Evolutionary conservation across 2,329 filamentous ascomycete genomes (phyloP).

Genomic region (Verticillium nubilum): DNA sequence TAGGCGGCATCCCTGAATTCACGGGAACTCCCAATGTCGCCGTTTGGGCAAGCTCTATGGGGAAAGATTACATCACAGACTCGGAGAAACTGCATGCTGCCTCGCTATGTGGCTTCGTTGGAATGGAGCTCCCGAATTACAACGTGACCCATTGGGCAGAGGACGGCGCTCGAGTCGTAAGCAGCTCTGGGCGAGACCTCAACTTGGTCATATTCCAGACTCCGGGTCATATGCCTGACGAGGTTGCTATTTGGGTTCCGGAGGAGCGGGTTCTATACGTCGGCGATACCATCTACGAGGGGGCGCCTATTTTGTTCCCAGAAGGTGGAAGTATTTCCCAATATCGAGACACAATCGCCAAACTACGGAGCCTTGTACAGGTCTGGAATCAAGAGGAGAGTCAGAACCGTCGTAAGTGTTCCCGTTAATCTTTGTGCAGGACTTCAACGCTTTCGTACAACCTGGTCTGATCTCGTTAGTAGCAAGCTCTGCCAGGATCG

Average conservation of each 20-base stretch:
- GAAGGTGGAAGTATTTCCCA: conserved; percentile 9
- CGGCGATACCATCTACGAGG: conserved; percentile 39
- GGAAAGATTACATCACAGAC: conserved; percentile 29
- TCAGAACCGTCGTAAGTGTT: neutral
- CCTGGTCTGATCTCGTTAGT: neutral
- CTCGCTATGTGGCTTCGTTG: conserved; percentile 32
- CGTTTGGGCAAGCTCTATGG: conserved; percentile 25
- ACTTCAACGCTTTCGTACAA: neutral
- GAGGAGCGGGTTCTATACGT: conserved; percentile 36
- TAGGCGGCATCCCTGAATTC: conserved; percentile 29
- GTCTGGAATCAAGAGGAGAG: conserved; percentile 7
- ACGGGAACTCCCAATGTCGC: conserved; percentile 16
- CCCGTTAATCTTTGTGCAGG: neutral
- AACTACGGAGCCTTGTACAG: conserved; percentile 6
- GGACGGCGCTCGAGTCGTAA: conserved; percentile 21
- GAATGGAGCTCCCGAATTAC: conserved; percentile 30
- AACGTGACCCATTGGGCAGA: conserved; percentile 34
- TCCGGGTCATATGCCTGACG: conserved; percentile 40
- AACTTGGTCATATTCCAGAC: conserved; percentile 36
- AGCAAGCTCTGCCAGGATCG: neutral
- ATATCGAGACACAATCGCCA: conserved; percentile 12
- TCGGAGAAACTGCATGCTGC: conserved; percentile 26
- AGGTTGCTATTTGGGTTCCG: conserved; percentile 37
- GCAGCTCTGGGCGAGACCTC: conserved; percentile 17
- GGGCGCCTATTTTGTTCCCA: conserved; percentile 16